Percentiles rank a stretch among this genome's conserved stretches.
phyloP scores from a whole-genome alignment of 164 flowering plant genomes.

The Annona cherimola region DNA sequence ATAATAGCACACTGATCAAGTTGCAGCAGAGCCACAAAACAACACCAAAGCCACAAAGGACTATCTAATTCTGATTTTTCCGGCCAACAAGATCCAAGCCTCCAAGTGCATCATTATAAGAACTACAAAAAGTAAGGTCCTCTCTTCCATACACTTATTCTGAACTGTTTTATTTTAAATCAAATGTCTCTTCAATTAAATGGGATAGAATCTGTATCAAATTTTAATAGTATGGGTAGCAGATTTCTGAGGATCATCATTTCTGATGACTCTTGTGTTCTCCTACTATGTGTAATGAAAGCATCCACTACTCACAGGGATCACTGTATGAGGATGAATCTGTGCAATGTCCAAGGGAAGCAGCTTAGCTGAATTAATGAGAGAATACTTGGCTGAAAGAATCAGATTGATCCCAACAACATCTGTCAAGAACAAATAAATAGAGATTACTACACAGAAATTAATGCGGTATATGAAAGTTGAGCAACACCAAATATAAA shows the following conservation, averaged over 20 bases:
- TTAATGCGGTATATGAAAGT: too few relatives aligned
- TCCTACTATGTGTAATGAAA: not conserved
- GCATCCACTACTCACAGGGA: constrained; percentile 43
- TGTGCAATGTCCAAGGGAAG: constrained; percentile 65
- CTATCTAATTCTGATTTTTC: too few relatives aligned
- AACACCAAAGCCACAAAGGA: too few relatives aligned
- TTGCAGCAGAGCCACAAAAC: too few relatives aligned
- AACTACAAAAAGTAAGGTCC: too few relatives aligned
- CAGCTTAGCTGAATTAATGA: constrained; percentile 47
- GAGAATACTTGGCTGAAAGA: constrained; percentile 82
- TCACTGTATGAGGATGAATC: constrained; percentile 43
- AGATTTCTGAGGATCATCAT: not conserved
- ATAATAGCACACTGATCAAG: not conserved
- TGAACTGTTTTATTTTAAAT: too few relatives aligned
- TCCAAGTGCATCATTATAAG: too few relatives aligned
- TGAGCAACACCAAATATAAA: too few relatives aligned
- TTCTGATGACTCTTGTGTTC: not conserved
- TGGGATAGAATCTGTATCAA: not conserved
- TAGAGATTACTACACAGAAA: too few relatives aligned
- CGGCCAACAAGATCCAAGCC: too few relatives aligned
- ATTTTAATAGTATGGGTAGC: not conserved
- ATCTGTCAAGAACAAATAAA: constrained; percentile 36
- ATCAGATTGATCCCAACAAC: constrained; percentile 52
- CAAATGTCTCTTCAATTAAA: not conserved
- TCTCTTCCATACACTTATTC: too few relatives aligned